Evolutionary conservation across 2,329 filamentous ascomycete genomes (phyloP).

Genomic region (Cladosporium sp.): DNA sequence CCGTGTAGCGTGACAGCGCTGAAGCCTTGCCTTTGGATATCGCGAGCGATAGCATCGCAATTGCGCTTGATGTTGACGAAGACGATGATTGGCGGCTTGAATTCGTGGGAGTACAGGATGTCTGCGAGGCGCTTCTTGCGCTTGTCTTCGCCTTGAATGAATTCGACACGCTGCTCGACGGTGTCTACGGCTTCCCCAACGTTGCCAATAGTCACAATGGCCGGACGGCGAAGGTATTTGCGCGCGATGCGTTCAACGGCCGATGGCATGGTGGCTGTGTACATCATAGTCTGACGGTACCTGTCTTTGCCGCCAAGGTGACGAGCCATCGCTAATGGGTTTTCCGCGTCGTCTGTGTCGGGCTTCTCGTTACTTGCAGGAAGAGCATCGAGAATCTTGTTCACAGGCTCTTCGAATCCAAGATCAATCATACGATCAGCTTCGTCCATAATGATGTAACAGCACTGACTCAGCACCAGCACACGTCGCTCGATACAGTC

Average conservation of each 20-base stretch:
- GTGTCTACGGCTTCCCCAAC: constrained; percentile 95
- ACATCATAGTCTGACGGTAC: constrained; percentile 99
- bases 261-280: constrained; percentile 96
- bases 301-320: constrained; percentile 73
- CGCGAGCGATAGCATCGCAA: constrained; percentile 89
- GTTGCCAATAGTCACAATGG: constrained; percentile 92
- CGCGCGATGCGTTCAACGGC: constrained; percentile 94
- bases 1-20: constrained; percentile 88
- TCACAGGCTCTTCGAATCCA: constrained; percentile 95
- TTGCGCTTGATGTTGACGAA: constrained; percentile 99
- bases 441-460: constrained; percentile 99
- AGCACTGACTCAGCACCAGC: constrained; percentile 91
- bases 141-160: constrained; percentile 87
- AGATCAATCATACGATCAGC: constrained; percentile 99
- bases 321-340: constrained; percentile 78
- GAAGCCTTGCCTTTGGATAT: constrained; percentile 93
- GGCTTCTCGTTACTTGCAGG: constrained; percentile 94
- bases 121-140: constrained; percentile 94
- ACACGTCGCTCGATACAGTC: constrained; percentile 95
- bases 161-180: constrained; percentile 94
- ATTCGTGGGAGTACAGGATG: constrained; percentile 78
- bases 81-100: constrained; percentile 88
- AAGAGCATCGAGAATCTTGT: constrained; percentile 93
- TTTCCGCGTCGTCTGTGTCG: constrained; percentile 87
- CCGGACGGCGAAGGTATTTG: constrained; percentile 90